Conservation (phyloP, 2,329 filamentous ascomycete species). For the Exophiala sideris region DNA sequence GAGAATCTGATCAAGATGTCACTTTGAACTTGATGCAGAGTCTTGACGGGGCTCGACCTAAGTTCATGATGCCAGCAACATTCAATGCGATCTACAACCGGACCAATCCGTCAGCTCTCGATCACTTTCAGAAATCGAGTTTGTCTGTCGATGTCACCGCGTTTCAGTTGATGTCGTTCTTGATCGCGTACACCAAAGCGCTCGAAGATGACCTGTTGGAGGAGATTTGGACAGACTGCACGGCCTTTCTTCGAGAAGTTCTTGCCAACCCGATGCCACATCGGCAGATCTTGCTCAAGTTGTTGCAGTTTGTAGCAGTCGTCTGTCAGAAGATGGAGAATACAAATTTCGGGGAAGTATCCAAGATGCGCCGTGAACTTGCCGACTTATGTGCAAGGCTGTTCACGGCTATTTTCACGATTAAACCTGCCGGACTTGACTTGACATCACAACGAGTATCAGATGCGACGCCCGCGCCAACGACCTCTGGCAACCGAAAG, state of each 20-base stretch:
- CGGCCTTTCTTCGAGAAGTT: constrained; percentile 83
- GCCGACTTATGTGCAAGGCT: constrained; percentile 85
- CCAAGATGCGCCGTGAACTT: constrained; percentile 84
- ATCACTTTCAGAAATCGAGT: constrained; percentile 77
- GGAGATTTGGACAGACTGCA: constrained; percentile 95
- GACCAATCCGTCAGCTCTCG: constrained; percentile 77
- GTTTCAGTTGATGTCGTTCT: constrained; percentile 78
- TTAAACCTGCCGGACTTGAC: constrained; percentile 72
- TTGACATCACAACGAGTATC: constrained; percentile 29
- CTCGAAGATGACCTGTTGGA: constrained; percentile 97
- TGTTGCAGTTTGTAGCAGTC: constrained; percentile 85
- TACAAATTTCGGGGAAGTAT: constrained; percentile 93
- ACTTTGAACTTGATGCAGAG: constrained; percentile 87
- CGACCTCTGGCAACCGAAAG: constrained; percentile 30
- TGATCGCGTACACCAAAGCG: constrained; percentile 84
- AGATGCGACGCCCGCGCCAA: not conserved
- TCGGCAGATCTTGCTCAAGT: constrained; percentile 77
- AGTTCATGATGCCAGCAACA: constrained; percentile 86
- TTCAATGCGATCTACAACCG: constrained; percentile 96
- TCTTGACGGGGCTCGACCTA: constrained; percentile 83
- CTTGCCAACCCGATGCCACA: constrained; percentile 93
- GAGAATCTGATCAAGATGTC: constrained; percentile 46
- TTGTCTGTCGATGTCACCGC: constrained; percentile 82
- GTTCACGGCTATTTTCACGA: constrained; percentile 90
- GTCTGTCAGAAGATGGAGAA: constrained; percentile 95